Evolutionary conservation across 2,329 filamentous ascomycete species (phyloP), one percentile per base, ranked within the genome.

Genomic region (Fusarium poae): DNA sequence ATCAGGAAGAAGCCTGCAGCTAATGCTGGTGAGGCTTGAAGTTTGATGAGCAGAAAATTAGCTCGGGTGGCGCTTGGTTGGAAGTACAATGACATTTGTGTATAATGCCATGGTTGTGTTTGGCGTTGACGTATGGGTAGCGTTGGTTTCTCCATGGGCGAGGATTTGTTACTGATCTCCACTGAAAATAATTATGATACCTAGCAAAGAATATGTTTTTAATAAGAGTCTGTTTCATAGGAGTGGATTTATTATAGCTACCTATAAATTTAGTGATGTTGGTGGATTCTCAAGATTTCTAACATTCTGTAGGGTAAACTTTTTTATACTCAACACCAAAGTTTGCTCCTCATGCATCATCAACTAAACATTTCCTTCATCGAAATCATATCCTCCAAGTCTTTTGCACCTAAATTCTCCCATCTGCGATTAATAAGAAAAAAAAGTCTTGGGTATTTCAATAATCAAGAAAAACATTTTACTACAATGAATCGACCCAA

Each of bases 1-100:
- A 76, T 85, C 35, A 79, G 82, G 34, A 80, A 81, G 68, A 79
- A 77, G 67, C 57, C 68, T 8, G 43, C 53, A 30, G 50, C 29
- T 4, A 49, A 55, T 13, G 34, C 49, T 18, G 63, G 55, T 18
- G 69, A 75, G 12, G 73, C 59, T 23, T 75, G 30, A 71, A 29
- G 12, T 27, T 34, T 15, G 12, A 12, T 5, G 3, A 15, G 15
- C 2, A 11, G 5, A 21, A 3, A 16, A 12, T 32, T 13, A 5
- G 13, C 23, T 2, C 7, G 15, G 10, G 18, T 16, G 5, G 30
- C 4, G 23, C 10, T 29, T 10, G n/a, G 9, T 15, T 21, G 7
- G 7, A 1, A 21, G 7, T 5, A 21, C 27, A 4, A 13, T 16
- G 2, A 40, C 5, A 51, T 9, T 4, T 20, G 8, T 2, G 27